Evolutionary conservation across 768 basidiomycete species (phyloP), one percentile per base, ranked within the genome.

Genomic region (Rubroboletus satanas): DNA sequence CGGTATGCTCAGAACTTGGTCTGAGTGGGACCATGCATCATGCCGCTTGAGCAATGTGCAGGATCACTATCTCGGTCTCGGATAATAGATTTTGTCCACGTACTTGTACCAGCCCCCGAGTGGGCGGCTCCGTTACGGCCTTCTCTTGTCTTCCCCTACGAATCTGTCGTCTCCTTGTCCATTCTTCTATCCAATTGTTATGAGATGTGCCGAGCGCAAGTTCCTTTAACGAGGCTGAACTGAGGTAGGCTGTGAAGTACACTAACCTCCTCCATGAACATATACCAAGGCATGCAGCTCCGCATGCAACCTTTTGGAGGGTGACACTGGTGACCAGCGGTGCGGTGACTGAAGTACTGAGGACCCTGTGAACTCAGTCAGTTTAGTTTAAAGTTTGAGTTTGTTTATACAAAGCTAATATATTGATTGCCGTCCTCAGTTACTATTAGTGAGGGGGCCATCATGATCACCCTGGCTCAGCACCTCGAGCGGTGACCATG

Each of bases 1-100:
- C 67, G 23, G 67, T 67, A 7, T 60, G 57, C 46, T 62, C 66
- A 0, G 66, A 68, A n/a, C 54, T 69, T 14, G 61, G 60, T 32
- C 39, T 56, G 45, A 61, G 51, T 37, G 61, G 56, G 38, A 33
- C 23, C 5, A 26, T 26, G 26, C 39, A 55, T 35, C 60, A 43
- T 17, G 46, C 41, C 7, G 35, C 48, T 17, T 57, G 50, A 64
- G 35, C 10, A 42, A 37, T 7, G 7, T 10, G 5, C 3, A 7
- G 35, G 23, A n/a, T 28, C n/a, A 11, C 17, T 17, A 15, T 5
- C 15, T 49, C 26, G 1, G n/a, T 18, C 36, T 49, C n/a, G n/a
- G 9, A n/a, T 18, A 8, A 18, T 9, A 18, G 36, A 18, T 37
- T 15, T 12, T 23, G 26, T 49, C n/a, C 10, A 5, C 18, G 17